Evolutionary conservation across 768 basidiomycete species (phyloP), one percentile per base, ranked within the genome.

Genomic region (Termitomyces sp.): DNA sequence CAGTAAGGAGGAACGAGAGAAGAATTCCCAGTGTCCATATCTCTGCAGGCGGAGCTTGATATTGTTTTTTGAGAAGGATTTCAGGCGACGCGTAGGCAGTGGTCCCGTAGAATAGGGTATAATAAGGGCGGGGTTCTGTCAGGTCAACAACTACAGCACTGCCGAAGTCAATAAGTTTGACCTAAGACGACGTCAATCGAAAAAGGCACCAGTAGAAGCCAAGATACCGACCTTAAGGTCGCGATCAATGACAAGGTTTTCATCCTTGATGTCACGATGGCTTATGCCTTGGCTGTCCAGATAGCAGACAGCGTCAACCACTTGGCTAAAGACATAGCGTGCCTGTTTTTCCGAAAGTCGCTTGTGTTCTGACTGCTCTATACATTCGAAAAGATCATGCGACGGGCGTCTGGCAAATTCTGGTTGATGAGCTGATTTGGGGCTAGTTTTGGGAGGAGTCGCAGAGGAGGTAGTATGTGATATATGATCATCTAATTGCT

Each of bases 231-330:
- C 89, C 74, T 82, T 88, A 59, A 91, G 77, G 59, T 88, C 73
- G 68, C 72, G 75, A 71, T 90, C 89, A 35, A 93, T 84, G 51
- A 93, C 83, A 47, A 94, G 70, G 66, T 99, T 99, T 70, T 99
- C 96, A 54, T 98, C 96, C 68, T 99, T 99, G 64, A 99, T 86
- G 68, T 99, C 96, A 40, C 96, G 88, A 69, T 99, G 96, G 0
- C 89, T 85, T 62, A 98, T 90, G 27, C 94, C 92, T 58, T 83
- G 86, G 45, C 76, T 74, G 64, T 96, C 81, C 35, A 98, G 79
- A 66, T 94, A 92, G 59, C 81, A 72, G 6, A 94, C 88, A 37
- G 86, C 89, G 55, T 93, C 89, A 50, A 92, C 91, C 43, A 97
- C 83, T 72, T 98, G 95, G 34, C 79, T 76, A 68, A 96, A 94